phyloP scores from a whole-genome alignment of 345 rosid genomes.

The Arabis hirsuta region DNA sequence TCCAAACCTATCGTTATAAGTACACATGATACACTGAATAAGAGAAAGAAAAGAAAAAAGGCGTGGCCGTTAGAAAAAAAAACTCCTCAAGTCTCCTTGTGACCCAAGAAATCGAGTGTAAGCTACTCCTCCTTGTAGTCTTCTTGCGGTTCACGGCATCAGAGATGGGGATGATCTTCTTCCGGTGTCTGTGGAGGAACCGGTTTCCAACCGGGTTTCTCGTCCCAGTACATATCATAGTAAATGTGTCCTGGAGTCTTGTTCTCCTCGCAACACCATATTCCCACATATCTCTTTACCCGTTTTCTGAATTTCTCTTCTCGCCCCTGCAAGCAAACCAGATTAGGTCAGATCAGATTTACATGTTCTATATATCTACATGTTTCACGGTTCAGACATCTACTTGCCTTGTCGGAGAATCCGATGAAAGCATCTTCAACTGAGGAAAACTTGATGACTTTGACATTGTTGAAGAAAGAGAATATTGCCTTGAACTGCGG shows the following conservation, averaged over 20 bases:
- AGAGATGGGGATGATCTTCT: conserved; percentile 83
- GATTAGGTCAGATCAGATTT: conserved; percentile 19
- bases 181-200: conserved; percentile 69
- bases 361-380: conserved; percentile 13
- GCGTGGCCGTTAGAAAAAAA: conserved; percentile 14
- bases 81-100: conserved; percentile 30
- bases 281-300: conserved; percentile 77
- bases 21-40: conserved; percentile 16
- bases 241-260: conserved; percentile 88
- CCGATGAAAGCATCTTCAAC: conserved; percentile 84
- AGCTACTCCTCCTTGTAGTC: conserved; percentile 13
- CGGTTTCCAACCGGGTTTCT: conserved; percentile 94
- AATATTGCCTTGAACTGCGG: conserved; percentile 71
- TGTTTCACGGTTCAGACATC: conserved; percentile 10
- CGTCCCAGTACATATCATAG: conserved; percentile 97
- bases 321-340: conserved; percentile 52
- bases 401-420: conserved; percentile 75
- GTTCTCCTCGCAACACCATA: conserved; percentile 92
- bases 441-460: conserved; percentile 86
- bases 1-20: conserved; percentile 2
- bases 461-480: conserved; percentile 72
- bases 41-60: background rate
- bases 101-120: conserved; percentile 19
- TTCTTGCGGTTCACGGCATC: conserved; percentile 29
- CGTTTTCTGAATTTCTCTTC: conserved; percentile 81